phyloP scores from a whole-genome alignment of 2,329 filamentous ascomycete species.

The Colletotrichum liriopes region DNA sequence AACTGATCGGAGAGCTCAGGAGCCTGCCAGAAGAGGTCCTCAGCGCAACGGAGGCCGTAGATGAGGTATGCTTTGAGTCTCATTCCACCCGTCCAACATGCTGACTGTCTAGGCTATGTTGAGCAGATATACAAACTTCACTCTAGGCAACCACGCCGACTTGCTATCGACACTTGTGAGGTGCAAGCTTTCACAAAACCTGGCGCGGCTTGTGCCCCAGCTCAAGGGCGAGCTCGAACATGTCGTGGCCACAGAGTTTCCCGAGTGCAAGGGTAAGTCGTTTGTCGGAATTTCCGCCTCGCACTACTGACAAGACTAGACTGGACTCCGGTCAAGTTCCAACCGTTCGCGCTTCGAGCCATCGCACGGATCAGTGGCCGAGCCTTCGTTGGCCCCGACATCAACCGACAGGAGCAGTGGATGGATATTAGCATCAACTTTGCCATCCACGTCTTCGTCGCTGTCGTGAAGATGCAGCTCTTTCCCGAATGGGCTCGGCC shows the following conservation, averaged over 20 bases:
- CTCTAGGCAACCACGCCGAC: slow-evolving; percentile 62
- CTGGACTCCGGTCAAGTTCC: slow-evolving; percentile 69
- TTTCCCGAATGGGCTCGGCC: slow-evolving; percentile 67
- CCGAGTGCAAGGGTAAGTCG: slow-evolving; percentile 59
- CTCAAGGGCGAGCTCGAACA: slow-evolving; percentile 64
- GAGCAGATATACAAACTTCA: slow-evolving; percentile 67
- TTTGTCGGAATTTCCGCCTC: neutral
- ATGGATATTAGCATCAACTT: slow-evolving; percentile 67
- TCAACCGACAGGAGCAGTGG: slow-evolving; percentile 69
- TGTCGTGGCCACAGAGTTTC: slow-evolving; percentile 63
- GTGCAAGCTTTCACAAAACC: slow-evolving; percentile 64
- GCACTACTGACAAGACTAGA: slow-evolving; percentile 53
- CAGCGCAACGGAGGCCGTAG: slow-evolving; percentile 64
- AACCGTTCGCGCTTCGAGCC: slow-evolving; percentile 66
- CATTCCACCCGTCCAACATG: neutral
- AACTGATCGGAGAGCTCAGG: slow-evolving; percentile 63
- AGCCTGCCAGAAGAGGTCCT: slow-evolving; percentile 64
- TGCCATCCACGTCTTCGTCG: slow-evolving; percentile 64
- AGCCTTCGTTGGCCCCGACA: slow-evolving; percentile 65
- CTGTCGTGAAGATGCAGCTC: slow-evolving; percentile 65
- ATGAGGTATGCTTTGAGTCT: slow-evolving; percentile 55
- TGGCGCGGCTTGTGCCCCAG: slow-evolving; percentile 61
- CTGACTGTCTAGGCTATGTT: slow-evolving; percentile 60
- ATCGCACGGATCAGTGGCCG: slow-evolving; percentile 69
- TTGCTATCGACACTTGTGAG: slow-evolving; percentile 61